Percentiles rank a stretch among this genome's conserved stretches.
phyloP scores from a whole-genome alignment of 2,329 filamentous ascomycete genomes.

The Calonectria pteridis region DNA sequence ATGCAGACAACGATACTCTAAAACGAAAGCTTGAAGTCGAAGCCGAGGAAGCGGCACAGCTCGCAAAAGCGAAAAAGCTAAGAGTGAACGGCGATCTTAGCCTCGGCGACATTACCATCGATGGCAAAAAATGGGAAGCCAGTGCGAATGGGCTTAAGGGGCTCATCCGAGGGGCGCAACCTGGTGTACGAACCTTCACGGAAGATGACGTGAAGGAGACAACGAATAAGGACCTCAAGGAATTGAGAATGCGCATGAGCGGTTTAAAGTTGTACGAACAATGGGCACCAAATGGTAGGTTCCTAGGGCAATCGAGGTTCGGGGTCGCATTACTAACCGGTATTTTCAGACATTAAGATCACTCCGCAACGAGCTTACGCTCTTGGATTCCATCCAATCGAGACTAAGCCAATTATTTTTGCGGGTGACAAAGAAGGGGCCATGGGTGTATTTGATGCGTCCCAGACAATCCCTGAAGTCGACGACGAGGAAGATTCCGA shows the following conservation, averaged over 20 bases:
- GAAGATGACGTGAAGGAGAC: constrained; percentile 87
- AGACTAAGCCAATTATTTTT: constrained; percentile 89
- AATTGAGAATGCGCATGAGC: constrained; percentile 81
- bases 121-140: constrained; percentile 80
- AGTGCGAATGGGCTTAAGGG: constrained; percentile 73
- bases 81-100: constrained; percentile 71
- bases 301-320: constrained; percentile 6
- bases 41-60: constrained; percentile 54
- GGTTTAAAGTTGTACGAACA: constrained; percentile 83
- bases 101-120: constrained; percentile 82
- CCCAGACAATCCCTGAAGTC: constrained; percentile 72
- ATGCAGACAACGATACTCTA: constrained; percentile 59
- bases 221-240: constrained; percentile 79
- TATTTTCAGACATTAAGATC: constrained; percentile 81
- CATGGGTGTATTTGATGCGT: constrained; percentile 91
- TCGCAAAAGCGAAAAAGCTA: constrained; percentile 68
- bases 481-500: constrained; percentile 77
- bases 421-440: constrained; percentile 95
- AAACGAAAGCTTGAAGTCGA: constrained; percentile 67
- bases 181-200: constrained; percentile 86
- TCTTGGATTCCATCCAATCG: constrained; percentile 88
- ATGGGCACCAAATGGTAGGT: constrained; percentile 81
- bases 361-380: constrained; percentile 90
- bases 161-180: constrained; percentile 76
- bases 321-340: not conserved